Base-by-base conservation (phyloP, 164 flowering plant species). In the Kingdonia uniflora region DNA sequence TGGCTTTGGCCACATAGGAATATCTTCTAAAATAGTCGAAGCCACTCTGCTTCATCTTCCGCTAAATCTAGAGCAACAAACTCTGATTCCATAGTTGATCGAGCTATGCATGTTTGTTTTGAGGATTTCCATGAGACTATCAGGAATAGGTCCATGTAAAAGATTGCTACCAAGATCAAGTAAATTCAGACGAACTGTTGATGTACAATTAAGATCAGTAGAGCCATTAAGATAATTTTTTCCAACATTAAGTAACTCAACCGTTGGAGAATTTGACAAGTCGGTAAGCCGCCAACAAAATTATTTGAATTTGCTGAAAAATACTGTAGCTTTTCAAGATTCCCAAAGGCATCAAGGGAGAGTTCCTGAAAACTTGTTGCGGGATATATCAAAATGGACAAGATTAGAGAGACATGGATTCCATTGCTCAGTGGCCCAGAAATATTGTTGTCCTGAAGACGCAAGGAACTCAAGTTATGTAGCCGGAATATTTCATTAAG, bases 121-220 rank as follows among this genome's bases (percentile, higher is more conserved):
- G n/a, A n/a, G n/a, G n/a, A 59, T 13, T 20, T 29, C 62, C 50
- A 11, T 37, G 21, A 59, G 51, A 22, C 2, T 58, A 42, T 14
- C 20, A 1, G 48, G 61, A 52, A 59, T 41, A 0, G 62, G 55
- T 11, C 62, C 62, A 20, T 13, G 55, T 24, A 59, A 43, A n/a
- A 14, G 40, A 59, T 59, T 59, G 2, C 25, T 19, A 22, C 55
- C 55, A 8, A 59, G 50, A 35, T n/a, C 22, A 14, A 59, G 55
- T 20, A 11, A 51, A 7, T 41, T 51, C 16, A 59, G 19, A 41
- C 35, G 35, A 29, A 8, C 4, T 39, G 42, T 59, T 5, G 40
- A 22, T 19, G 62, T 19, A 25, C 62, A 58, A 14, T 50, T 50
- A 2, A 58, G 11, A 41, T 24, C n/a, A 17, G 49, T 17, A 0